Evolutionary conservation across 805 yeast species (phyloP).

Genomic region (Starmerella potacharoeniae): DNA sequence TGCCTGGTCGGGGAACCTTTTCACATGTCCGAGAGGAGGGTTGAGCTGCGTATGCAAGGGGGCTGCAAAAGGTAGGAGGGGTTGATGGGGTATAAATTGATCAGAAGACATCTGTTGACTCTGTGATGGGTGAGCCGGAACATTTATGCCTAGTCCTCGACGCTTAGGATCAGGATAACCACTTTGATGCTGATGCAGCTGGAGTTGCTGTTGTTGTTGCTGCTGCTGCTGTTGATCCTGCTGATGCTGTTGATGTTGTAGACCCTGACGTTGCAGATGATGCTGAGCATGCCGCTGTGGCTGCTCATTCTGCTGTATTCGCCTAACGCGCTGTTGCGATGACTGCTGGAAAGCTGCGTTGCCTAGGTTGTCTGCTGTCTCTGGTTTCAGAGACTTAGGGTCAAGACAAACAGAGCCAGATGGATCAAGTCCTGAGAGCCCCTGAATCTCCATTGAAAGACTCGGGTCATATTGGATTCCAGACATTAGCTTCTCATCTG

Average conservation of each 20-base stretch:
- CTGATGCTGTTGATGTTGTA: not conserved
- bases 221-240: not conserved
- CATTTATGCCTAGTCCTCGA: not conserved
- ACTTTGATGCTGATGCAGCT: not conserved
- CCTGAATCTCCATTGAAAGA: not conserved
- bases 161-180: not conserved
- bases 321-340: not conserved
- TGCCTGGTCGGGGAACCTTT: not conserved
- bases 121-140: not conserved
- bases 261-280: not conserved
- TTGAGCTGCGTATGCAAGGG: not conserved
- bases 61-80: not conserved
- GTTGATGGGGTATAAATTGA: not conserved
- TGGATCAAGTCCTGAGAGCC: not conserved
- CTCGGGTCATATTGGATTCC: not conserved
- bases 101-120: not conserved
- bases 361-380: no score
- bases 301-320: not conserved
- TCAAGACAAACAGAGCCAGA: no score
- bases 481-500: not conserved
- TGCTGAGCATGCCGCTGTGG: not conserved
- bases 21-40: not conserved
- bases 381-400: no score
- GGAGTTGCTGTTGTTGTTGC: not conserved
- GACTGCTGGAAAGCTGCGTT: no score